A percentile compares a stretch with the other conserved stretches of the same genome.
Conservation (phyloP, 2,329 filamentous ascomycete genomes). For the Penicillium sp. region DNA sequence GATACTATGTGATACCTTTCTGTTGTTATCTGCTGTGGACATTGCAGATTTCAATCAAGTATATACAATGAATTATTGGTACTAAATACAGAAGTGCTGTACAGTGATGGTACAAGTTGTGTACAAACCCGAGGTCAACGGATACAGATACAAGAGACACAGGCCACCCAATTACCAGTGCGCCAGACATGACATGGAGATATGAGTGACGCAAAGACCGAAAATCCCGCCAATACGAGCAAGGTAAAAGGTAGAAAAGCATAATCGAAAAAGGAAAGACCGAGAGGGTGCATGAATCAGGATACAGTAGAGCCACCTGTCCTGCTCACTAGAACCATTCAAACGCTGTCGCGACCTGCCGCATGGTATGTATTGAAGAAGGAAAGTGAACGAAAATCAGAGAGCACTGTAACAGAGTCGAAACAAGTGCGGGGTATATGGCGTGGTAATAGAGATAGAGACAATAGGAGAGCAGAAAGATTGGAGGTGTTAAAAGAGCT, state of each 20-base stretch:
- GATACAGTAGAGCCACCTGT: slow-evolving; percentile 1
- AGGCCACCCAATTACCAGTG: slow-evolving; percentile 3
- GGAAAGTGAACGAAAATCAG: slow-evolving; percentile 4
- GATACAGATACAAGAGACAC: slow-evolving; percentile 2
- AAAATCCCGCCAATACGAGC: background rate
- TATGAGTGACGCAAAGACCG: background rate
- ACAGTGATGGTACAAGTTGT: slow-evolving; percentile 13
- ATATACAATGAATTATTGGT: slow-evolving; percentile 6
- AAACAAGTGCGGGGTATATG: slow-evolving; percentile 22
- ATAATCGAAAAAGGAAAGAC: slow-evolving; percentile 1
- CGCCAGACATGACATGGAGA: slow-evolving; percentile 2
- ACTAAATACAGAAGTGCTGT: slow-evolving; percentile 4
- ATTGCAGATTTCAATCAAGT: background rate
- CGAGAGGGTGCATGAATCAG: background rate
- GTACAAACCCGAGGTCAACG: slow-evolving; percentile 7
- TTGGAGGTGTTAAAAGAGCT: slow-evolving; percentile 30
- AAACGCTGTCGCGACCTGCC: slow-evolving; percentile 2
- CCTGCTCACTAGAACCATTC: slow-evolving; percentile 12
- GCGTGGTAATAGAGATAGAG: slow-evolving; percentile 9
- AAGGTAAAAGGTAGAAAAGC: slow-evolving; percentile 1
- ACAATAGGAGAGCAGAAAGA: slow-evolving; percentile 4
- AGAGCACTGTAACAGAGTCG: slow-evolving; percentile 8
- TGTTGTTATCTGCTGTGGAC: background rate
- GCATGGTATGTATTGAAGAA: slow-evolving; percentile 7
- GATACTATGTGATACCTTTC: background rate